Percentiles rank a stretch among this genome's conserved stretches.
phyloP scores from a whole-genome alignment of 768 basidiomycete species.

The Hypholoma sublateritium region DNA sequence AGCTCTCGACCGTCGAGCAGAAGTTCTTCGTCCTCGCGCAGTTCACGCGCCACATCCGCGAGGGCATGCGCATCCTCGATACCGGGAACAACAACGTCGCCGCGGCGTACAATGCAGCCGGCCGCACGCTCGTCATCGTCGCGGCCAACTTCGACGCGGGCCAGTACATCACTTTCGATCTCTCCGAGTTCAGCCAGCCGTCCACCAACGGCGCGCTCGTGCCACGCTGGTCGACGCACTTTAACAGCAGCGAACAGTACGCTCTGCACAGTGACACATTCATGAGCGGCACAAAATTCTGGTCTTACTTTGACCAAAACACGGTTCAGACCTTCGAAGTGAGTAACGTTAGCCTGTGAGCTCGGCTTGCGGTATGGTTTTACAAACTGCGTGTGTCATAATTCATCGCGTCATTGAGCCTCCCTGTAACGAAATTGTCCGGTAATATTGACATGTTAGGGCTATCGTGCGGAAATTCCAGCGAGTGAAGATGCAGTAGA shows the following conservation, averaged over 20 bases:
- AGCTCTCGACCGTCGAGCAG: slow-evolving; percentile 12
- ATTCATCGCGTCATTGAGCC: too few species aligned
- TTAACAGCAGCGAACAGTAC: slow-evolving; percentile 11
- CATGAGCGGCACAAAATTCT: slow-evolving; percentile 17
- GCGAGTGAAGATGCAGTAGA: too few species aligned
- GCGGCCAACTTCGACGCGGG: slow-evolving; percentile 14
- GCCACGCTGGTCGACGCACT: slow-evolving; percentile 14
- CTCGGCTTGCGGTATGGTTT: not conserved
- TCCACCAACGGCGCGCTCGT: slow-evolving; percentile 10
- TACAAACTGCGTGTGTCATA: too few species aligned
- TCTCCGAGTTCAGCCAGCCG: slow-evolving; percentile 14
- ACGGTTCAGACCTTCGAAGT: slow-evolving; percentile 18
- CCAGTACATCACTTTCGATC: slow-evolving; percentile 18
- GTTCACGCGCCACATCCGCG: slow-evolving; percentile 15
- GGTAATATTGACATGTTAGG: too few species aligned
- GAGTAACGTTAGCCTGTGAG: not conserved
- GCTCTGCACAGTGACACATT: slow-evolving; percentile 12
- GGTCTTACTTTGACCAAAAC: slow-evolving; percentile 16
- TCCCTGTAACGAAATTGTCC: too few species aligned
- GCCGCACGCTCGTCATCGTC: slow-evolving; percentile 12
- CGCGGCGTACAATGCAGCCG: slow-evolving; percentile 13
- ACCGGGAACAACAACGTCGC: slow-evolving; percentile 12
- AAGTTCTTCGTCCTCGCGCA: slow-evolving; percentile 17
- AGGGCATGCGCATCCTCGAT: slow-evolving; percentile 18
- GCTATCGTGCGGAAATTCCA: too few species aligned